A percentile compares a stretch with the other conserved stretches of the same genome.
These are phyloP conservation scores for Serendipita sp. DNA, from an alignment of 768 basidiomycete species.

Conservation along the genomic window DNA sequence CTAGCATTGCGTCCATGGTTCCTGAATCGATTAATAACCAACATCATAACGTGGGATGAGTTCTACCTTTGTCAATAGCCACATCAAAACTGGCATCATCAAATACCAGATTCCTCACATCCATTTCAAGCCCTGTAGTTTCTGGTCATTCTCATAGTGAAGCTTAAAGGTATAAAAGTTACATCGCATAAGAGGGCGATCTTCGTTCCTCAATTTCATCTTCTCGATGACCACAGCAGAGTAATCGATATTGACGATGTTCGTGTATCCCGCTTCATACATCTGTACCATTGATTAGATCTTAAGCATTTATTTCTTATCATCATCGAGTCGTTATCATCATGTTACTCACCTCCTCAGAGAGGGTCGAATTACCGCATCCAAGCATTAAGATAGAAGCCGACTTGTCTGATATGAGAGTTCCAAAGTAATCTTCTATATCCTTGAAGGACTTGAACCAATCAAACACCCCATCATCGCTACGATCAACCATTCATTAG, in stretches of 20 bases:
- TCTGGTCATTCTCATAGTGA: background rate
- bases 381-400: constrained; percentile 54
- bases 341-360: constrained; percentile 36
- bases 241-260: constrained; percentile 70
- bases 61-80: constrained; percentile 62
- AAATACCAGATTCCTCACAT: constrained; percentile 52
- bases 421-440: constrained; percentile 41
- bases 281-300: constrained; percentile 31
- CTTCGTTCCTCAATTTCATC: constrained; percentile 42
- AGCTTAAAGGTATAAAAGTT: background rate
- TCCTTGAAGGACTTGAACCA: constrained; percentile 79
- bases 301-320: background rate
- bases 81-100: constrained; percentile 50
- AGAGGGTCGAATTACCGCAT: constrained; percentile 16
- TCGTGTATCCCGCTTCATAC: constrained; percentile 74
- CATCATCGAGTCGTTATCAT: constrained; percentile 22
- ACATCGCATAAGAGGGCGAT: background rate
- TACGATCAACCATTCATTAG: constrained; percentile 15
- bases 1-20: constrained; percentile 86
- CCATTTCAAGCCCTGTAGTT: constrained; percentile 63
- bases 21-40: constrained; percentile 20
- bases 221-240: constrained; percentile 57
- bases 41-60: background rate
- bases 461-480: constrained; percentile 55
- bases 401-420: constrained; percentile 42